phyloP scores from a whole-genome alignment of 2,329 filamentous ascomycete genomes.

The Botrytis squamosa region DNA sequence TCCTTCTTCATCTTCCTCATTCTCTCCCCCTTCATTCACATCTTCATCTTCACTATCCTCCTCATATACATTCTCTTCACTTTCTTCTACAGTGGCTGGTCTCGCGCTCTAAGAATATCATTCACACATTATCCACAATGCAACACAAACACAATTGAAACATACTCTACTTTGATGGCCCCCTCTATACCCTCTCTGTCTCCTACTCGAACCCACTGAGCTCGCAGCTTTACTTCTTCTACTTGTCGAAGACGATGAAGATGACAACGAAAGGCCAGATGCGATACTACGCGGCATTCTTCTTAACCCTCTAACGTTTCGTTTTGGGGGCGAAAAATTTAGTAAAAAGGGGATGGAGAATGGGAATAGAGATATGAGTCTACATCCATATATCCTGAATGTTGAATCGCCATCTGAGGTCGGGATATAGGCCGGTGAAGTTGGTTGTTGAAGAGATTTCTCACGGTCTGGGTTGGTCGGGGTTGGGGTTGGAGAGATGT shows the following conservation, averaged over 20 bases:
- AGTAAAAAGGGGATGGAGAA: neutral
- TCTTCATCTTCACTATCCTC: neutral
- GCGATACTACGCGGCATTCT: neutral
- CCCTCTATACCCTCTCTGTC: neutral
- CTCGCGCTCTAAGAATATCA: neutral
- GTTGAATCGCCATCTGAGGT: neutral
- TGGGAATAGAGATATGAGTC: neutral
- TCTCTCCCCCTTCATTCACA: neutral
- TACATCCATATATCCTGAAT: neutral
- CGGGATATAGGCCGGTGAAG: neutral
- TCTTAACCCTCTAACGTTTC: neutral
- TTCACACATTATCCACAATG: neutral
- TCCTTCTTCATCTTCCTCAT: neutral
- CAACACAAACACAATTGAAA: too few species aligned
- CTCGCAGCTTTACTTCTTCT: too few species aligned
- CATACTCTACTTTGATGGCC: neutral
- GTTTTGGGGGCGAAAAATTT: neutral
- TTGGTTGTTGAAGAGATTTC: neutral
- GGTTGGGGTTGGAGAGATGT: neutral
- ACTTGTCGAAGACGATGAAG: neutral
- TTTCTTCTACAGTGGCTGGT: neutral
- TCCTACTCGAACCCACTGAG: too few species aligned
- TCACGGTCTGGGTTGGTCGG: neutral
- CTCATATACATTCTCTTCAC: neutral
- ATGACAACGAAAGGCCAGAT: neutral